These are phyloP conservation scores for Trichoderma sp. DNA, from an alignment of 2,329 filamentous ascomycete genomes.

Conservation along the genomic window DNA sequence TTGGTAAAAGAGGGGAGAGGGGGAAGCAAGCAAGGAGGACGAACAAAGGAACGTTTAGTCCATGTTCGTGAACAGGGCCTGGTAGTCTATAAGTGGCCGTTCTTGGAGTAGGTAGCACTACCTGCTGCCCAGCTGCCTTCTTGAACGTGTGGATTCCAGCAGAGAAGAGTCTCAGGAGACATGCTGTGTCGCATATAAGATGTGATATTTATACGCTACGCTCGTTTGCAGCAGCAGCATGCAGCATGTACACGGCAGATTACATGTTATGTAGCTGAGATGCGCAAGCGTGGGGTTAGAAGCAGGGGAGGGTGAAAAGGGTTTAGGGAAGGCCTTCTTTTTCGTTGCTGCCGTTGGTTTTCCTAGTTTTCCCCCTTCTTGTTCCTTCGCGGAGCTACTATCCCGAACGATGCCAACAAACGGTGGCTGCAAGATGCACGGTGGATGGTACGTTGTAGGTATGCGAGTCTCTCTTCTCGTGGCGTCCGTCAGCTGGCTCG, in stretches of 20 bases:
- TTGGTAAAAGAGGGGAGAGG: neutral
- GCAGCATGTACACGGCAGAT: constrained; percentile 8
- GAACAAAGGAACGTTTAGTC: neutral
- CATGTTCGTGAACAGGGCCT: neutral
- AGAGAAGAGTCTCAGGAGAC: neutral
- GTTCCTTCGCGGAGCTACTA: neutral
- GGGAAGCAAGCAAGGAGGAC: neutral
- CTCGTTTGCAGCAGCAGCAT: neutral
- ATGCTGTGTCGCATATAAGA: neutral
- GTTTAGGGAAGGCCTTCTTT: neutral
- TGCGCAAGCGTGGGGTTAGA: constrained; percentile 15
- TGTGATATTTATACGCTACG: neutral
- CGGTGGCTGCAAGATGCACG: constrained; percentile 4
- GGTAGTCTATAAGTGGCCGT: neutral
- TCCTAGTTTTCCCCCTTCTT: neutral
- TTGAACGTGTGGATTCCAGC: neutral
- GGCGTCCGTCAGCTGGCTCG: neutral
- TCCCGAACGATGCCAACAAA: neutral
- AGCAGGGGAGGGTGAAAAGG: constrained; percentile 23
- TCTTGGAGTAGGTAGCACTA: neutral
- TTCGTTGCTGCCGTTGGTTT: neutral
- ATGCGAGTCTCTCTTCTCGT: neutral
- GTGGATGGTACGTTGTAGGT: neutral
- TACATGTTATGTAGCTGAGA: neutral
- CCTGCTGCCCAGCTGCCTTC: neutral